Conservation (phyloP, 106 monocot species). For the Platanthera guangdongensis region DNA sequence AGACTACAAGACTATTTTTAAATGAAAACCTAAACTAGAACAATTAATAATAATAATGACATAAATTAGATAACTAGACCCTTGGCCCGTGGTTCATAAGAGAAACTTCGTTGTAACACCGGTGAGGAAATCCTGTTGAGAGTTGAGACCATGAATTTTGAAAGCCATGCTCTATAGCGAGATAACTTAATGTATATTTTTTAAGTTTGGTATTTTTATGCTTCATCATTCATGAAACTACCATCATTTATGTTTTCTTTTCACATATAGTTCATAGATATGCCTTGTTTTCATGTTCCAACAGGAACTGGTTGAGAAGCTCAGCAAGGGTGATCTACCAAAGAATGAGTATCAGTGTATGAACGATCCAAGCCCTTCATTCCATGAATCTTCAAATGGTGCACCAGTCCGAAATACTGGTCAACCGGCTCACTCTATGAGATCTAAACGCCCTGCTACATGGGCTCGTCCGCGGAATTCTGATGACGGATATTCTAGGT, state of each 20-base stretch:
- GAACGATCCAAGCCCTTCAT: conserved; percentile 75
- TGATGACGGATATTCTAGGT: conserved; percentile 98
- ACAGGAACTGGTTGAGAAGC: conserved; percentile 91
- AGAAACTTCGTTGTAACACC: too few relatives aligned
- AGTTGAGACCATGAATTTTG: too few relatives aligned
- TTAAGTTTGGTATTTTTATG: not conserved
- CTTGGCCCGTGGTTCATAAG: too few relatives aligned
- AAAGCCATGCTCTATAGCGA: not conserved
- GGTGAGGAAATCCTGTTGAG: too few relatives aligned
- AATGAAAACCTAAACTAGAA: too few relatives aligned
- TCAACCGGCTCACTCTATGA: conserved; percentile 79
- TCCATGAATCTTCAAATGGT: conserved; percentile 40
- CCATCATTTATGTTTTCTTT: not conserved
- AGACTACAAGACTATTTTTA: too few relatives aligned
- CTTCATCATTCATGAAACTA: not conserved
- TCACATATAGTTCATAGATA: not conserved
- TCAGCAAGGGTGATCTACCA: conserved; percentile 71
- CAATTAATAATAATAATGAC: too few relatives aligned
- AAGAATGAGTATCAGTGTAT: conserved; percentile 80
- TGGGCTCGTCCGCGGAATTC: conserved; percentile 86
- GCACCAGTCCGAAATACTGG: conserved; percentile 21
- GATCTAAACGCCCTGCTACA: conserved; percentile 81
- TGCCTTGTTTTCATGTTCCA: conserved; percentile 7
- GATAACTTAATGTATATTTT: not conserved
- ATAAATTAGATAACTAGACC: too few relatives aligned